Evolutionary conservation across 257 asterid genomes (phyloP).

Genomic region (Agastache rugosa): DNA sequence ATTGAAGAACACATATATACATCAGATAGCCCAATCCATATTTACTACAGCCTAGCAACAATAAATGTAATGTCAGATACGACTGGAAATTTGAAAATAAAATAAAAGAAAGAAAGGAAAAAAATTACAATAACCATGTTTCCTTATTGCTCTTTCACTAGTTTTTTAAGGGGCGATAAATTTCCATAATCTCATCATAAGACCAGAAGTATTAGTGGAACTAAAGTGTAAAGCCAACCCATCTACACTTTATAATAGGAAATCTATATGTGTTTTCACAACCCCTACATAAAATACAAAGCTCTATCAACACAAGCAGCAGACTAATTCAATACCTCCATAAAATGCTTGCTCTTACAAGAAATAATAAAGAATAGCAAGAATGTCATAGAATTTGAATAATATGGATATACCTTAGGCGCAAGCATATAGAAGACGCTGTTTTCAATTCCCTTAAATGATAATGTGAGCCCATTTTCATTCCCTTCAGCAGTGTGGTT

Average conservation of each 20-base stretch:
- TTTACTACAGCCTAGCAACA: neutral
- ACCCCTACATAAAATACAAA: neutral
- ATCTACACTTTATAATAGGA: neutral
- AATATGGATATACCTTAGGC: constrained; percentile 68
- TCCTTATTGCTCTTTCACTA: neutral
- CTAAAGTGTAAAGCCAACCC: neutral
- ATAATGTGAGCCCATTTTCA: constrained; percentile 81
- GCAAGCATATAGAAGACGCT: constrained; percentile 94
- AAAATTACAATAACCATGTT: neutral
- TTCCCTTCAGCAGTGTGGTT: constrained; percentile 99
- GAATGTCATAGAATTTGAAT: neutral
- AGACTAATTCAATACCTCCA: neutral
- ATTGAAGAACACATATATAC: constrained; percentile 6
- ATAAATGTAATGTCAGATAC: neutral
- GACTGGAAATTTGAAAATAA: neutral
- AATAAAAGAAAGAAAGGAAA: neutral
- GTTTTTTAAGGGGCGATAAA: neutral
- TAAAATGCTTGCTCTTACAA: neutral
- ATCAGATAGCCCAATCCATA: constrained; percentile 13
- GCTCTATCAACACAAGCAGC: constrained; percentile 15
- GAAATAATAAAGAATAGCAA: neutral
- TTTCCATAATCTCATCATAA: neutral
- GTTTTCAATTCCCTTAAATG: constrained; percentile 93
- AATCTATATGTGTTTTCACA: neutral
- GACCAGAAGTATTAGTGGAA: neutral